Conservation (phyloP, 208 protist genomes). For the Leishmania major region DNA sequence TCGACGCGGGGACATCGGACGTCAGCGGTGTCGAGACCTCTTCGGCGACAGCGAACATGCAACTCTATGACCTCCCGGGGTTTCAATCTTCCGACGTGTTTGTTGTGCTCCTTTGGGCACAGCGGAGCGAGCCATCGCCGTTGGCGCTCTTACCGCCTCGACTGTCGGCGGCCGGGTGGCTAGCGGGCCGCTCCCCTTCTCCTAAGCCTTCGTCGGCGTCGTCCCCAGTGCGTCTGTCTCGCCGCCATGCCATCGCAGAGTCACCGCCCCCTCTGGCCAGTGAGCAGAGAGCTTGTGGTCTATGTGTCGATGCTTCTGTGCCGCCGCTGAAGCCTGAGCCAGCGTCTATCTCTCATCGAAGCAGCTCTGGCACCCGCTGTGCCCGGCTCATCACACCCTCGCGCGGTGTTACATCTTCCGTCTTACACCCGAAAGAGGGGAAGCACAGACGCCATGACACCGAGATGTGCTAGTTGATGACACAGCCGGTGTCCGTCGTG, state of each 20-base stretch:
- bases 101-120: neutral
- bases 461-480: neutral
- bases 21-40: neutral
- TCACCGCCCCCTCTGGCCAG: neutral
- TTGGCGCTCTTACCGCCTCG: neutral
- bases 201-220: neutral
- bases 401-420: no score
- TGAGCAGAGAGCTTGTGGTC: neutral
- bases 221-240: neutral
- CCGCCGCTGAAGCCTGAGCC: neutral
- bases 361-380: neutral
- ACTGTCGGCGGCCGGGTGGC: no score
- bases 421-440: neutral
- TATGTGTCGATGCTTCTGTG: neutral
- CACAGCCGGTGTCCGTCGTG: no score
- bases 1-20: neutral
- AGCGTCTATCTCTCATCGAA: neutral
- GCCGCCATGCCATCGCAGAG: neutral
- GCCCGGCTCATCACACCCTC: neutral
- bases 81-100: neutral
- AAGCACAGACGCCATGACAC: neutral
- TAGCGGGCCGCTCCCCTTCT: neutral
- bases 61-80: neutral
- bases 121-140: neutral
- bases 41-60: neutral